A percentile compares a stretch with the other conserved stretches of the same genome.
These are phyloP conservation scores for Penicillium lividum DNA, from an alignment of 495 filamentous ascomycete genomes.

Conservation along the genomic window DNA sequence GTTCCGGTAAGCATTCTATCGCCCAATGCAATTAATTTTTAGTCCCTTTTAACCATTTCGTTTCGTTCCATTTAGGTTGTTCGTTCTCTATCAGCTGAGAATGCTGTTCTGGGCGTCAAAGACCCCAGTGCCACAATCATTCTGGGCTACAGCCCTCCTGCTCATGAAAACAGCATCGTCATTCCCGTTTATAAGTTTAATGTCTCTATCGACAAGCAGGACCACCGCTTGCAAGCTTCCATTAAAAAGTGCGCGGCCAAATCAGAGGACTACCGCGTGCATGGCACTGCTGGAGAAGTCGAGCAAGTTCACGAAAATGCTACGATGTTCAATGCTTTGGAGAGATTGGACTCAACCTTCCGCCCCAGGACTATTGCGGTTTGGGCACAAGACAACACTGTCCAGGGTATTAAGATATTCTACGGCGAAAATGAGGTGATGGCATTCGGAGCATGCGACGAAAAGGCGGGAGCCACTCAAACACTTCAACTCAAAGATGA, in stretches of 20 bases:
- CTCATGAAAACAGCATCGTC: background rate
- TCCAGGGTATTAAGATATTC: background rate
- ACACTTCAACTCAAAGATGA: background rate
- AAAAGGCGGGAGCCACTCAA: background rate
- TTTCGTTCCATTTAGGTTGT: conserved; percentile 1
- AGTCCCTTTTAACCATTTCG: background rate
- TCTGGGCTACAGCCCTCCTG: background rate
- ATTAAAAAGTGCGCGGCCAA: background rate
- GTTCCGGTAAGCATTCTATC: conserved; percentile 8
- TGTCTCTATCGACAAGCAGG: background rate
- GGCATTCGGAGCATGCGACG: background rate
- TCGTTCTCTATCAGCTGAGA: conserved; percentile 1
- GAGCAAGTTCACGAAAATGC: conserved; percentile 4
- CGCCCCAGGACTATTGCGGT: background rate
- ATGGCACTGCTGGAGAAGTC: conserved; percentile 1
- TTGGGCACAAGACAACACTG: background rate
- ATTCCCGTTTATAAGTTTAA: background rate
- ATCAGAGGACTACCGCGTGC: background rate
- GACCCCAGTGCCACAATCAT: conserved; percentile 1
- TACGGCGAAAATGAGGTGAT: background rate
- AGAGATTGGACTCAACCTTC: background rate
- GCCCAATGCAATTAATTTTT: background rate
- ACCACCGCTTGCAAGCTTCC: conserved; percentile 3
- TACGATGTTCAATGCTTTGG: conserved; percentile 1
- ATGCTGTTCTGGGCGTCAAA: background rate